Evolutionary conservation across 441 rosid species (phyloP).

Genomic region (Pelargonium citronellum): DNA sequence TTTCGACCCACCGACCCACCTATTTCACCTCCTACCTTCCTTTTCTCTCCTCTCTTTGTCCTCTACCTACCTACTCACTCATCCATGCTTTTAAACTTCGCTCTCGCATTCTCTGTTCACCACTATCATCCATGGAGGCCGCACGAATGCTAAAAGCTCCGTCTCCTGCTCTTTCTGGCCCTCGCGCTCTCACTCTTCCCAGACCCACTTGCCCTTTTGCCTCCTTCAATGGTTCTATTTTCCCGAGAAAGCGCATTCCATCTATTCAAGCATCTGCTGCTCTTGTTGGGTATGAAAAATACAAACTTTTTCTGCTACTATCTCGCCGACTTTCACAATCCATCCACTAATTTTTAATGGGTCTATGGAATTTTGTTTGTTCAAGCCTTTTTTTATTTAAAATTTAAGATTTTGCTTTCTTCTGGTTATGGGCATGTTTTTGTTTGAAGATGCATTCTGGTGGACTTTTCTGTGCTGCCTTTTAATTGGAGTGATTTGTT

Average conservation of each 20-base stretch:
- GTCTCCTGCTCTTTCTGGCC: conserved; percentile 23
- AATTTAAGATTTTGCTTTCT: background rate
- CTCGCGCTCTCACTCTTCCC: conserved; percentile 17
- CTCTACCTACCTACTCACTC: too few relatives aligned
- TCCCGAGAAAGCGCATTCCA: conserved; percentile 27
- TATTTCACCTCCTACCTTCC: background rate
- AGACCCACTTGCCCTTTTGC: conserved; percentile 22
- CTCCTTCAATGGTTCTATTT: conserved; percentile 20
- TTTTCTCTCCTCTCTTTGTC: background rate
- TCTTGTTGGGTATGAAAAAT: conserved; percentile 38
- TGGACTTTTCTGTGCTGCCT: too few relatives aligned
- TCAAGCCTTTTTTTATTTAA: background rate
- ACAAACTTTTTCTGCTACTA: background rate
- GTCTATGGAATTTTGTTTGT: background rate
- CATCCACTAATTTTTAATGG: background rate
- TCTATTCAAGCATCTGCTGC: conserved; percentile 35
- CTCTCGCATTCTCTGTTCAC: background rate
- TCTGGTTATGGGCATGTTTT: background rate
- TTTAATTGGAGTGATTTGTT: too few relatives aligned
- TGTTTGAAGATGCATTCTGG: too few relatives aligned
- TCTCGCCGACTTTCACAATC: conserved; percentile 7
- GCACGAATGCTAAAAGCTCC: conserved; percentile 34
- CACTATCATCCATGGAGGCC: conserved; percentile 42
- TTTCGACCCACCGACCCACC: background rate
- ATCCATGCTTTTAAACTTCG: background rate